Conservation (phyloP, 345 rosid genomes). For the Moringa oleifera region DNA sequence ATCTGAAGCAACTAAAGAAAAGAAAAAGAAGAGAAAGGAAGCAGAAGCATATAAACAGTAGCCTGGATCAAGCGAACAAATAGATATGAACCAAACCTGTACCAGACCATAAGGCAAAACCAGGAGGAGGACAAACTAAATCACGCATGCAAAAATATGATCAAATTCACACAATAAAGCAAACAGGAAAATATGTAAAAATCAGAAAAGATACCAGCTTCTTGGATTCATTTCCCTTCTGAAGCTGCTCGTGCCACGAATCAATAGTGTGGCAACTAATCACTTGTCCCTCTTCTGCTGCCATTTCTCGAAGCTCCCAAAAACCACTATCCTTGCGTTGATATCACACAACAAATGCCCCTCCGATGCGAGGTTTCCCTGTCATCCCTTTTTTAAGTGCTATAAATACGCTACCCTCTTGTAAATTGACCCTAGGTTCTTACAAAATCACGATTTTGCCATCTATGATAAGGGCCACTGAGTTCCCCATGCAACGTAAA, state of each 20-base stretch:
- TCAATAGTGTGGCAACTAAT: slow-evolving; percentile 63
- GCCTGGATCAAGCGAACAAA: no score
- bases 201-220: slow-evolving; percentile 44
- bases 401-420: not conserved
- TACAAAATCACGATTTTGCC: slow-evolving; percentile 20
- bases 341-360: not conserved
- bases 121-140: not conserved
- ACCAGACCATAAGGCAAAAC: not conserved
- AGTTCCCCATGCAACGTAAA: no score
- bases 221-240: slow-evolving; percentile 48
- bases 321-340: not conserved
- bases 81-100: no score
- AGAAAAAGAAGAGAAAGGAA: no score
- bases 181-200: not conserved
- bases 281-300: slow-evolving; percentile 67
- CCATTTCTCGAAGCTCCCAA: slow-evolving; percentile 17
- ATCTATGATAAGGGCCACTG: not conserved
- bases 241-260: slow-evolving; percentile 56
- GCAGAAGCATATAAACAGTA: no score
- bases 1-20: no score
- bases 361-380: not conserved
- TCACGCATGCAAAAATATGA: no score
- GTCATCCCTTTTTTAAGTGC: not conserved
- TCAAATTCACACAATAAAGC: no score
- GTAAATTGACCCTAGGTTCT: not conserved